Conservation (phyloP, 352 stramenopile genomes). For the Globisporangium viniferum region DNA sequence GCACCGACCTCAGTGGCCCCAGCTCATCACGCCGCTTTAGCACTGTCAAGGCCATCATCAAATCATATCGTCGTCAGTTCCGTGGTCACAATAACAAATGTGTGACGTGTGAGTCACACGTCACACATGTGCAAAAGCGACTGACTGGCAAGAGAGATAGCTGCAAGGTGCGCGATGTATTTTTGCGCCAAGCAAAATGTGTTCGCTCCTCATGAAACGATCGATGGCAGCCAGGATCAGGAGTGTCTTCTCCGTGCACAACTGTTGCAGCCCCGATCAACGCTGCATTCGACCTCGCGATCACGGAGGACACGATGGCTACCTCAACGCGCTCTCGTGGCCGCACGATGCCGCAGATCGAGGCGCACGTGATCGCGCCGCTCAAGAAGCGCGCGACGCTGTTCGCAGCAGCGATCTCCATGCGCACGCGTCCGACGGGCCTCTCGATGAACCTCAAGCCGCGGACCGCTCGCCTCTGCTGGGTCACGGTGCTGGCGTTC, state of each 20-base stretch:
- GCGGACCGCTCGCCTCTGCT: constrained; percentile 3
- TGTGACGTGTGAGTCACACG: neutral
- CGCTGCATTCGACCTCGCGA: too few species aligned
- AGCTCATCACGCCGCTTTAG: too few species aligned
- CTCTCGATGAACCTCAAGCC: constrained; percentile 6
- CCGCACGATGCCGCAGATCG: neutral
- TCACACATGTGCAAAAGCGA: neutral
- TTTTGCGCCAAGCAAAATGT: neutral
- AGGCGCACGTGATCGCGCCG: neutral
- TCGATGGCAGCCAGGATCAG: too few species aligned
- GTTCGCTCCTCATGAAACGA: neutral
- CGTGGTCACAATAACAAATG: too few species aligned
- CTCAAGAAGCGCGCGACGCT: constrained; percentile 10
- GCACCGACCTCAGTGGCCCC: too few species aligned
- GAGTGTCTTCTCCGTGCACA: too few species aligned
- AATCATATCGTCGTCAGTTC: too few species aligned
- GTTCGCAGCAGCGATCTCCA: constrained; percentile 7
- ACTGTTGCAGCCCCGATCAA: too few species aligned
- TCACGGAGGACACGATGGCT: too few species aligned
- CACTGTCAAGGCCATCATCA: too few species aligned
- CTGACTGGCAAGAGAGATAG: neutral
- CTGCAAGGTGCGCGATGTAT: neutral
- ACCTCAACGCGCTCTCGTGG: neutral
- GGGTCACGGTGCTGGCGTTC: constrained; percentile 8
- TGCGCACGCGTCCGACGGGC: neutral